Percentiles rank a stretch among this genome's conserved stretches.
These are phyloP conservation scores for Mycosphaerella sp. DNA, from an alignment of 2,329 filamentous ascomycete species.

Conservation along the genomic window DNA sequence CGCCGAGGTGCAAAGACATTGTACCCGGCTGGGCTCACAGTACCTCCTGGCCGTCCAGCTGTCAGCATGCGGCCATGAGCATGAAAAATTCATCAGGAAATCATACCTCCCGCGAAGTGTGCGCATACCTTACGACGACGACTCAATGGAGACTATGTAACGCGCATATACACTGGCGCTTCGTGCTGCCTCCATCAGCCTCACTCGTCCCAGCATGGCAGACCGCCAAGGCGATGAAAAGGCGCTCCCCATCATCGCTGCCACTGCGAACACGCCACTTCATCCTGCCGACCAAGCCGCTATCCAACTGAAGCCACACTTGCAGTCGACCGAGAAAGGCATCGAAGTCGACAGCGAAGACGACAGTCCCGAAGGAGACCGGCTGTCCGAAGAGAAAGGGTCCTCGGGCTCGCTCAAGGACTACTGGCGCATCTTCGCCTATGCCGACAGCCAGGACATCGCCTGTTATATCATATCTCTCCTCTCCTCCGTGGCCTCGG, in stretches of 20 bases:
- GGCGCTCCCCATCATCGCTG: conserved; percentile 4
- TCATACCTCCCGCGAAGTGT: too few relatives aligned
- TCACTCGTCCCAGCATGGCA: neutral
- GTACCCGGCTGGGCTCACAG: too few relatives aligned
- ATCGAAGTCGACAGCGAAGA: conserved; percentile 7
- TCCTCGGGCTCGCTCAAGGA: conserved; percentile 19
- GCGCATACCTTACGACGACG: too few relatives aligned
- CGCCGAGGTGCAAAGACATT: too few relatives aligned
- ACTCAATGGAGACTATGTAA: too few relatives aligned
- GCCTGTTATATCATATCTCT: conserved; percentile 28
- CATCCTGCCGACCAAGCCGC: neutral
- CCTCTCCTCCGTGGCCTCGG: conserved; percentile 38
- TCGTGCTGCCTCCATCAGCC: too few relatives aligned
- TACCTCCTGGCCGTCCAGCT: too few relatives aligned
- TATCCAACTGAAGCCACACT: conserved; percentile 5
- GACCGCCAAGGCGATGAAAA: conserved; percentile 11
- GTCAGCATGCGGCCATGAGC: too few relatives aligned
- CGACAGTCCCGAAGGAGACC: conserved; percentile 1
- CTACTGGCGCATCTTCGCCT: conserved; percentile 31
- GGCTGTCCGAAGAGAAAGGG: conserved; percentile 8
- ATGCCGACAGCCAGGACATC: conserved; percentile 26
- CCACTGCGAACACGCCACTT: conserved; percentile 5
- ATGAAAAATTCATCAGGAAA: too few relatives aligned
- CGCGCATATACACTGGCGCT: too few relatives aligned
- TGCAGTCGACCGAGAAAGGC: conserved; percentile 5